Evolutionary conservation across 306 rosid genomes (phyloP).

Genomic region (Oxytropis ochrocephala): DNA sequence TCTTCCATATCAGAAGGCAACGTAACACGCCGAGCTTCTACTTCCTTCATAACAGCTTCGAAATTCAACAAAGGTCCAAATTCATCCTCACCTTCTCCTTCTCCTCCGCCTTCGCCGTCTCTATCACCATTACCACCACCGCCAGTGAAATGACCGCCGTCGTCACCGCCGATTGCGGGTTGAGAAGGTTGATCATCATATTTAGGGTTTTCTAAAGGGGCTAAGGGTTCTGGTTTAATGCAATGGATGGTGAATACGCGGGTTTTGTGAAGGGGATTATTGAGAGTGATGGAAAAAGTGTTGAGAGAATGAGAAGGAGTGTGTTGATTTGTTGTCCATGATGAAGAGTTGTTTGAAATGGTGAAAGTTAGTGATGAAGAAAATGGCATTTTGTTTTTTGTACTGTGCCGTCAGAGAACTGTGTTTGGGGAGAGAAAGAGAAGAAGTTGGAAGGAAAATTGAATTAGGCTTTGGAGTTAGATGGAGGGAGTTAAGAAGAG

Average conservation of each 20-base stretch:
- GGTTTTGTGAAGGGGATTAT: neutral
- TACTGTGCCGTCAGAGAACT: conserved; percentile 6
- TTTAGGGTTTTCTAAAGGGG: conserved; percentile 1
- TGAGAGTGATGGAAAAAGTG: conserved; percentile 1
- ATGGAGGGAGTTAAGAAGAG: neutral
- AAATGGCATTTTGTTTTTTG: conserved; percentile 44
- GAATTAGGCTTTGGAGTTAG: neutral
- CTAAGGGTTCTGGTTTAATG: conserved; percentile 27
- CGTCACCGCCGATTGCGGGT: conserved; percentile 13
- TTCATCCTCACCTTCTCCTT: conserved; percentile 49
- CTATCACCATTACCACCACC: conserved; percentile 22
- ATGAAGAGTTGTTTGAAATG: conserved; percentile 13
- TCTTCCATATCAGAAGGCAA: conserved; percentile 75
- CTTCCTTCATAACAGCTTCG: conserved; percentile 62
- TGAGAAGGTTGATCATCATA: conserved; percentile 5
- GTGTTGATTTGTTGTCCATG: conserved; percentile 5
- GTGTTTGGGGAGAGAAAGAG: neutral
- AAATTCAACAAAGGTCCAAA: conserved; percentile 68
- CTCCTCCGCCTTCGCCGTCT: conserved; percentile 19
- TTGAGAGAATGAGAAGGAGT: conserved; percentile 6
- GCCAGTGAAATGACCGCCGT: neutral
- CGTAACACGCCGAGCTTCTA: conserved; percentile 51
- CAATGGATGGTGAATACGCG: conserved; percentile 24
- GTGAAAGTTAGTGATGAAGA: conserved; percentile 26
- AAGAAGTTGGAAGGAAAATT: neutral